Evolutionary conservation across 768 basidiomycete species (phyloP).

Genomic region (Tylopilus subfusipes): DNA sequence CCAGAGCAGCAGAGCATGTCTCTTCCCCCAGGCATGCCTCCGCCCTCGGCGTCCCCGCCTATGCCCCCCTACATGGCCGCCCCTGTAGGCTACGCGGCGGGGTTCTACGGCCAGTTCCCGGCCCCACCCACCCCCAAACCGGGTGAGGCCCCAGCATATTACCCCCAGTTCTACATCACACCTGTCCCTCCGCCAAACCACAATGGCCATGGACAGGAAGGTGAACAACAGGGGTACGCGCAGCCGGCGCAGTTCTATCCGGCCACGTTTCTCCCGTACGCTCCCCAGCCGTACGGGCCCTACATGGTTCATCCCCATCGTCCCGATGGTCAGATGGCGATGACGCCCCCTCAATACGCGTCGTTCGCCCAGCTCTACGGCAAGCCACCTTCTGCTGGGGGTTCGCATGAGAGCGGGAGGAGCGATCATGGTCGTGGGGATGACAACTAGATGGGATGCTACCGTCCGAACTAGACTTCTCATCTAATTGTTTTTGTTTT

Average conservation of each 20-base stretch:
- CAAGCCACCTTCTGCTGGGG: slow-evolving; percentile 38
- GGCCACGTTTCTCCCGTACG: slow-evolving; percentile 45
- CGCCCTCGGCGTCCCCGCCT: slow-evolving; percentile 44
- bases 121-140: slow-evolving; percentile 47
- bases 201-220: slow-evolving; percentile 40
- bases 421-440: slow-evolving; percentile 29
- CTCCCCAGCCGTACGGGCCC: slow-evolving; percentile 46
- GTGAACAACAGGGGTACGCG: slow-evolving; percentile 39
- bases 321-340: slow-evolving; percentile 37
- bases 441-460: slow-evolving; percentile 30
- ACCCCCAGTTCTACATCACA: slow-evolving; percentile 47
- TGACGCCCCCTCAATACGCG: slow-evolving; percentile 37
- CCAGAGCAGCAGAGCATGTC: slow-evolving; percentile 42
- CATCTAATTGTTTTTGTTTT: slow-evolving; percentile 17
- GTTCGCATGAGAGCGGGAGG: slow-evolving; percentile 29
- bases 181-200: slow-evolving; percentile 42
- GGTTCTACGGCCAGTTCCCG: slow-evolving; percentile 56
- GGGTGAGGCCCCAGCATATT: slow-evolving; percentile 48
- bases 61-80: slow-evolving; percentile 49
- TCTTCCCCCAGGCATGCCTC: slow-evolving; percentile 41
- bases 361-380: slow-evolving; percentile 38
- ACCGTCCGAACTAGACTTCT: slow-evolving; percentile 8
- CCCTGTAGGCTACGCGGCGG: slow-evolving; percentile 49
- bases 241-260: slow-evolving; percentile 45
- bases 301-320: slow-evolving; percentile 46